These are phyloP conservation scores for Alternaria arbusti DNA, from an alignment of 2,329 filamentous ascomycete genomes.

Conservation along the genomic window DNA sequence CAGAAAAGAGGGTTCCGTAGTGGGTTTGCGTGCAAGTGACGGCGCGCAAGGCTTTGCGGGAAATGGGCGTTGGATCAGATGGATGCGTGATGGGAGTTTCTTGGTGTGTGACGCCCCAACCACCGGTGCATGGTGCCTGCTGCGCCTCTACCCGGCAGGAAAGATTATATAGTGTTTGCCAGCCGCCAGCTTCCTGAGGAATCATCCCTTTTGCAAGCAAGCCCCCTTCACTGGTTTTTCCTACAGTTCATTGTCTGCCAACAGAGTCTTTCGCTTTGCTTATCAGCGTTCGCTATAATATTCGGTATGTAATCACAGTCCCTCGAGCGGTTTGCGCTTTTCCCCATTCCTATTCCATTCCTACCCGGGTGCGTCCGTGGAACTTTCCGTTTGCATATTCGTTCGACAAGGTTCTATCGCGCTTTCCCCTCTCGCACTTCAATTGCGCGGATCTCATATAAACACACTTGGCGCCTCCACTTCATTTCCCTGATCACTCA, in stretches of 20 bases:
- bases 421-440: conserved; percentile 1
- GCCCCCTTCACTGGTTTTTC: not conserved
- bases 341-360: not conserved
- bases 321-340: not conserved
- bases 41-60: conserved; percentile 1
- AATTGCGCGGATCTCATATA: conserved; percentile 7
- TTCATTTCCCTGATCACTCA: conserved; percentile 3
- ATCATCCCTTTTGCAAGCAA: not conserved
- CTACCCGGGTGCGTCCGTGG: not conserved
- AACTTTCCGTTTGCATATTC: conserved; percentile 6
- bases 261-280: not conserved
- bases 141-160: conserved; percentile 15
- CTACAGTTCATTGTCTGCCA: not conserved
- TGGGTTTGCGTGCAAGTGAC: not conserved
- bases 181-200: conserved; percentile 3
- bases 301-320: conserved; percentile 5
- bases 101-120: conserved; percentile 18
- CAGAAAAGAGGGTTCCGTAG: not conserved
- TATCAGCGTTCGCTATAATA: conserved; percentile 1
- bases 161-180: conserved; percentile 22
- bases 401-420: not conserved
- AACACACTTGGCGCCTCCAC: conserved; percentile 6
- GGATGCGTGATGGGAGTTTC: conserved; percentile 1
- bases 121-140: conserved; percentile 13
- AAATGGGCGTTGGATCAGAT: not conserved